phyloP scores from a whole-genome alignment of 495 filamentous ascomycete species.

The Lasiosphaeria ovina region DNA sequence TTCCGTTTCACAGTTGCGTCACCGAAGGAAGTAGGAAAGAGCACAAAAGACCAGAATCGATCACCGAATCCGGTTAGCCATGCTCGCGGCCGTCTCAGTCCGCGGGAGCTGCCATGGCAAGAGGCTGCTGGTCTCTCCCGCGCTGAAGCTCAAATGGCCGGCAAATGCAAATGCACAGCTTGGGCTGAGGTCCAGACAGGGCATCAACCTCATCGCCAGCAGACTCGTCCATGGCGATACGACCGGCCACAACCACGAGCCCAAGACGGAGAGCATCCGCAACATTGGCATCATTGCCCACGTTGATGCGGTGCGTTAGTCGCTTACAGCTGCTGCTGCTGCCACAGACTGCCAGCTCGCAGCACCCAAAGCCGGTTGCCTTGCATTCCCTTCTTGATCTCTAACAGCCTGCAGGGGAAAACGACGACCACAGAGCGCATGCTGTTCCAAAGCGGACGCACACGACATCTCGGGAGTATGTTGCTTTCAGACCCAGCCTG shows the following conservation, averaged over 20 bases:
- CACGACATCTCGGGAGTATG: constrained; percentile 77
- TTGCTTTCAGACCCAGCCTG: constrained; percentile 2
- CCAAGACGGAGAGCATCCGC: constrained; percentile 56
- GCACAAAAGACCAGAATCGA: no score
- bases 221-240: constrained; percentile 9
- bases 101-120: constrained; percentile 21
- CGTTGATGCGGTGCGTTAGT: constrained; percentile 78
- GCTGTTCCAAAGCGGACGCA: constrained; percentile 95
- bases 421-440: constrained; percentile 99
- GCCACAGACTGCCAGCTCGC: no score
- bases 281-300: constrained; percentile 99
- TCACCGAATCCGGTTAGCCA: not conserved
- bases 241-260: constrained; percentile 29
- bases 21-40: no score
- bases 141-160: not conserved
- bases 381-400: not conserved
- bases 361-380: no score
- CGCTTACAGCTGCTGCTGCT: constrained; percentile 1
- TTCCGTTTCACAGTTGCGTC: no score
- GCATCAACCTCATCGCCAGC: not conserved
- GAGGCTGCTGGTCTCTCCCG: constrained; percentile 1
- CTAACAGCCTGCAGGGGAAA: constrained; percentile 65
- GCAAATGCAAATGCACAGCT: no score
- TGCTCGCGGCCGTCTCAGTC: constrained; percentile 17
- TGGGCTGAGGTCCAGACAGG: not conserved